phyloP scores from a whole-genome alignment of 1,284 basidiomycete genomes.

The Rhodotorula sp. region DNA sequence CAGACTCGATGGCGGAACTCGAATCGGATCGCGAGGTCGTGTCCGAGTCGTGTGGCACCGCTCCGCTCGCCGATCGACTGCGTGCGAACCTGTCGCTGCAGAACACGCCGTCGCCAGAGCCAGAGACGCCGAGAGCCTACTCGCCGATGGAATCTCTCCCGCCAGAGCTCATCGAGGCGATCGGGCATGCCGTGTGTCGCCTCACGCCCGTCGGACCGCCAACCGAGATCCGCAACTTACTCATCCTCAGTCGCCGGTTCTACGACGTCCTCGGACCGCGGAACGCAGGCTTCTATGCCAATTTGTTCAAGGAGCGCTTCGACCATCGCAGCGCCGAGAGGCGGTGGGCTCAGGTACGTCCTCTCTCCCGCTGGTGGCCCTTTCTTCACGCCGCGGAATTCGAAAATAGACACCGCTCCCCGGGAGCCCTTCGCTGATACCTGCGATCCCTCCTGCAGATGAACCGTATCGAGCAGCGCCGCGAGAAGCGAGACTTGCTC shows the following conservation, averaged over 20 bases:
- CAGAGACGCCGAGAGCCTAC: background rate
- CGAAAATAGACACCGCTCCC: background rate
- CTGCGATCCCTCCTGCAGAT: slow-evolving; percentile 42
- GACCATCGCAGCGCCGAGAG: slow-evolving; percentile 49
- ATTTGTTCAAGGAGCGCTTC: slow-evolving; percentile 51
- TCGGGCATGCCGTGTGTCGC: slow-evolving; percentile 47
- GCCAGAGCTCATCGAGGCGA: slow-evolving; percentile 42
- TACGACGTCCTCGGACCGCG: slow-evolving; percentile 48
- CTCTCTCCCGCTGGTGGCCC: background rate
- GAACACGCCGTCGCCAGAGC: slow-evolving; percentile 1
- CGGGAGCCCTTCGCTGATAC: background rate
- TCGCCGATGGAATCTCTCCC: slow-evolving; percentile 27
- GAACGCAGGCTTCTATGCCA: slow-evolving; percentile 52
- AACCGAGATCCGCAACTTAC: slow-evolving; percentile 11
- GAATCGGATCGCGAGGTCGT: background rate
- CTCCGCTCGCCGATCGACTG: background rate
- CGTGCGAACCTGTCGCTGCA: slow-evolving; percentile 2
- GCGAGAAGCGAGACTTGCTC: slow-evolving; percentile 44
- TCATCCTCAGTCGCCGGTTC: slow-evolving; percentile 40
- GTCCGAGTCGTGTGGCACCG: background rate
- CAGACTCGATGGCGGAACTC: background rate
- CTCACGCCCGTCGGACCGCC: slow-evolving; percentile 24
- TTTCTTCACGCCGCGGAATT: no score
- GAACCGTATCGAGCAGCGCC: slow-evolving; percentile 46
- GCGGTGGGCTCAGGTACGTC: slow-evolving; percentile 41